phyloP scores from a whole-genome alignment of 1,284 basidiomycete genomes.

The Pseudomicrostroma phylloplanum region DNA sequence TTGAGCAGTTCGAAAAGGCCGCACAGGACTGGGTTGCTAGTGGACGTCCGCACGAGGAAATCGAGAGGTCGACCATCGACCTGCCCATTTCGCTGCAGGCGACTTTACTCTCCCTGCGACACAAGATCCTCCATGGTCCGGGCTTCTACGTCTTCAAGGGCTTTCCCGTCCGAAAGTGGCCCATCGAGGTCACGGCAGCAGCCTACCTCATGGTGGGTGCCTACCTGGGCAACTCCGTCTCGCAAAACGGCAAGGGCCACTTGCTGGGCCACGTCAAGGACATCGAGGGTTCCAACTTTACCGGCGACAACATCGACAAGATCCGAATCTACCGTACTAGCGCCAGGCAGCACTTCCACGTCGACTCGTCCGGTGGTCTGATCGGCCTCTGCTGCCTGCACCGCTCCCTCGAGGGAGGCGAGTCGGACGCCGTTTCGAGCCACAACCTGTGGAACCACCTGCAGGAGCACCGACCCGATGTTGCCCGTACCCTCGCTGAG shows the following conservation, averaged over 20 bases:
- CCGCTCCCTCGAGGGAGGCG: conserved; percentile 53
- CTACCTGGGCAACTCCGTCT: conserved; percentile 50
- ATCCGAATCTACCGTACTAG: conserved; percentile 53
- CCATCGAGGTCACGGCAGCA: conserved; percentile 49
- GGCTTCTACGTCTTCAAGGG: conserved; percentile 54
- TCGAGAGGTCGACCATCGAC: conserved; percentile 37
- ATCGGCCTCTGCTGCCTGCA: conserved; percentile 54
- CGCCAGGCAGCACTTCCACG: conserved; percentile 54
- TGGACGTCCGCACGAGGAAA: conserved; percentile 35
- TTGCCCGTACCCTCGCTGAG: conserved; percentile 49
- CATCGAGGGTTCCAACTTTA: conserved; percentile 52
- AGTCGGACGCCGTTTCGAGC: conserved; percentile 53
- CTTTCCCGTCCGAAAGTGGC: conserved; percentile 51
- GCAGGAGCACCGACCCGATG: conserved; percentile 52
- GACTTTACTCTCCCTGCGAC: conserved; percentile 24
- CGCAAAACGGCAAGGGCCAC: conserved; percentile 53
- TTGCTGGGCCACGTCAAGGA: conserved; percentile 54
- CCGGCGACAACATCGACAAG: conserved; percentile 51
- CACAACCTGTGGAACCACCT: conserved; percentile 54
- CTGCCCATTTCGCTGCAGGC: conserved; percentile 27
- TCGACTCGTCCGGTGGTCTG: conserved; percentile 44
- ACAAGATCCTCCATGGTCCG: conserved; percentile 30
- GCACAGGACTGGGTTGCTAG: conserved; percentile 29
- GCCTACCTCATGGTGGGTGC: conserved; percentile 53
- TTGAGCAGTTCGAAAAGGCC: conserved; percentile 32